Conservation (phyloP, 1,284 basidiomycete genomes). For the Mycena sp. region DNA sequence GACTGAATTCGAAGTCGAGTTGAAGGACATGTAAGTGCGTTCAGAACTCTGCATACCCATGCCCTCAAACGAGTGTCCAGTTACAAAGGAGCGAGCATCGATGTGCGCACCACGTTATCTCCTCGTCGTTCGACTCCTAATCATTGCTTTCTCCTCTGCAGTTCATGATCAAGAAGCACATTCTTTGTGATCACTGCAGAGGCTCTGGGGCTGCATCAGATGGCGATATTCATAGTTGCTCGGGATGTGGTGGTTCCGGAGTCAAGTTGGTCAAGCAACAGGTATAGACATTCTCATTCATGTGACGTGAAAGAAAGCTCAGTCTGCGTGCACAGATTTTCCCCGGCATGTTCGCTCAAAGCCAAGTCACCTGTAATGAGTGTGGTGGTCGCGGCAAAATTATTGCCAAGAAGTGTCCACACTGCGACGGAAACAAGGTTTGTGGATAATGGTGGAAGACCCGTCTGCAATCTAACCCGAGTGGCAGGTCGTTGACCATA, state of each 20-base stretch:
- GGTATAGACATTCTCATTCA: constrained; percentile 35
- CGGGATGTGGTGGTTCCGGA: constrained; percentile 85
- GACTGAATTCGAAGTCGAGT: constrained; percentile 87
- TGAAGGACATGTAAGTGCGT: constrained; percentile 80
- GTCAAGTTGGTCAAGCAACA: constrained; percentile 89
- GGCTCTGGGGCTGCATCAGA: constrained; percentile 92
- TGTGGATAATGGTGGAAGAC: not conserved
- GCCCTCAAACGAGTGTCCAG: constrained; percentile 42
- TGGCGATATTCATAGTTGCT: constrained; percentile 84
- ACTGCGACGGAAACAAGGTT: constrained; percentile 81
- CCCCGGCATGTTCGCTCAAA: constrained; percentile 92
- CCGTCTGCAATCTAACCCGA: not conserved
- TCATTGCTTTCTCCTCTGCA: constrained; percentile 47
- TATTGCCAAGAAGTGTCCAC: constrained; percentile 81
- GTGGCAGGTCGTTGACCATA: constrained; percentile 74
- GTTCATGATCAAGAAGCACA: constrained; percentile 90
- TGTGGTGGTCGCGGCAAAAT: constrained; percentile 86
- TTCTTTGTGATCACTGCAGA: constrained; percentile 93
- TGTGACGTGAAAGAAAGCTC: constrained; percentile 47
- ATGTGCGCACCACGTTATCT: constrained; percentile 59
- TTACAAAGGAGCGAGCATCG: constrained; percentile 83
- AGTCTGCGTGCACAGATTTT: constrained; percentile 67
- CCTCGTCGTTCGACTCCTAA: not conserved
- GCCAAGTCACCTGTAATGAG: constrained; percentile 80
- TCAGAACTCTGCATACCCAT: not conserved